Percentiles rank a stretch among this genome's conserved stretches.
phyloP scores from a whole-genome alignment of 805 yeast species.

The Zygotorulaspora danielsina region DNA sequence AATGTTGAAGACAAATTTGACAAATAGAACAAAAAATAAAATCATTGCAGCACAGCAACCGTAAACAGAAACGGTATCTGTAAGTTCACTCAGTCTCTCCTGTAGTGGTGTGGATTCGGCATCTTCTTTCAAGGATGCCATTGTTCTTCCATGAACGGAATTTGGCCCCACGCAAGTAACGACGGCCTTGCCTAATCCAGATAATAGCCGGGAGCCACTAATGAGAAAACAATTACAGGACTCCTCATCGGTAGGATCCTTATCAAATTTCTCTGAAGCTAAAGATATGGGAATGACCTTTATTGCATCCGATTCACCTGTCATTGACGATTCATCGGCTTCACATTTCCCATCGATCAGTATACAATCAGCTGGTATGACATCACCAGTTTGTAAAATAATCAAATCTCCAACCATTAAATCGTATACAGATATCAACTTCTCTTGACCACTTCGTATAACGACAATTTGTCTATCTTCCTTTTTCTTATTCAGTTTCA shows the following conservation, averaged over 20 bases:
- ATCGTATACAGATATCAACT: slow-evolving; percentile 64
- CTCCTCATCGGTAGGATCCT: slow-evolving; percentile 22
- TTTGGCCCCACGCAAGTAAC: slow-evolving; percentile 88
- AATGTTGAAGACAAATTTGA: slow-evolving; percentile 56
- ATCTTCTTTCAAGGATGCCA: slow-evolving; percentile 73
- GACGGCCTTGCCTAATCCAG: slow-evolving; percentile 81
- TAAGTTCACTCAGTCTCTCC: slow-evolving; percentile 70
- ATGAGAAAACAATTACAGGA: slow-evolving; percentile 77
- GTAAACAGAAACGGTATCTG: slow-evolving; percentile 92
- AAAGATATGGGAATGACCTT: slow-evolving; percentile 55
- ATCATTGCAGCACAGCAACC: slow-evolving; percentile 82
- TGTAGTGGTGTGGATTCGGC: slow-evolving; percentile 87
- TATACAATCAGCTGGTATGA: slow-evolving; percentile 84
- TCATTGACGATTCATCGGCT: slow-evolving; percentile 86
- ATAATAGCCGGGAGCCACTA: slow-evolving; percentile 82
- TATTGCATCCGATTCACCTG: slow-evolving; percentile 90
- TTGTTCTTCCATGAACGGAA: slow-evolving; percentile 88
- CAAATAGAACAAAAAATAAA: slow-evolving; percentile 74
- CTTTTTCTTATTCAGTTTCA: slow-evolving; percentile 80
- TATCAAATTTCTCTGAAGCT: slow-evolving; percentile 29
- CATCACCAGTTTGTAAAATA: slow-evolving; percentile 86
- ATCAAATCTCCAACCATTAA: slow-evolving; percentile 84
- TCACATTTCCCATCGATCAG: slow-evolving; percentile 71
- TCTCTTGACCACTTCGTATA: slow-evolving; percentile 64
- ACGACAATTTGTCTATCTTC: slow-evolving; percentile 80